Evolutionary conservation across 331 rosid species (phyloP).

Genomic region (Spiraea crenata): DNA sequence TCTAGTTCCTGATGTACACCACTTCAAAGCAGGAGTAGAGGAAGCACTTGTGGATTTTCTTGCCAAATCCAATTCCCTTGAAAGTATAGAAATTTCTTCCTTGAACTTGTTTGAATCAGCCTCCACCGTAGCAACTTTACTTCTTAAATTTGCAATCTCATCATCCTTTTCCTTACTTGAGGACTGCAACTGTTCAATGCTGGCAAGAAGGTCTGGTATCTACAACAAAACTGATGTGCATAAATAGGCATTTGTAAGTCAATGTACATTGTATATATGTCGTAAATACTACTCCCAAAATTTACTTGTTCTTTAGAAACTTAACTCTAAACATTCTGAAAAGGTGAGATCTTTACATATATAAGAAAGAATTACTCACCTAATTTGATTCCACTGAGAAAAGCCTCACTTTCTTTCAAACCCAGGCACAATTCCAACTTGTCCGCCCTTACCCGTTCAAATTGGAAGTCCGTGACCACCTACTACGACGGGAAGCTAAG

Average conservation of each 20-base stretch:
- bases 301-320: not conserved
- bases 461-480: too few relatives aligned
- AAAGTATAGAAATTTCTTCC: slow-evolving; percentile 47
- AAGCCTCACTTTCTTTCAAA: slow-evolving; percentile 51
- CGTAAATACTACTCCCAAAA: not conserved
- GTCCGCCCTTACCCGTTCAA: too few relatives aligned
- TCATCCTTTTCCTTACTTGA: slow-evolving; percentile 56
- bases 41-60: slow-evolving; percentile 39
- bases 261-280: not conserved
- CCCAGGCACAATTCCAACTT: slow-evolving; percentile 47
- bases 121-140: slow-evolving; percentile 49
- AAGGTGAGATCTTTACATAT: not conserved
- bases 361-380: slow-evolving; percentile 40
- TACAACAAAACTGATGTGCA: not conserved
- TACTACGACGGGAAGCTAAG: too few relatives aligned
- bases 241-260: not conserved
- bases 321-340: not conserved
- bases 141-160: slow-evolving; percentile 40
- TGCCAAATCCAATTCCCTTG: slow-evolving; percentile 58
- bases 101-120: slow-evolving; percentile 53
- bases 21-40: slow-evolving; percentile 55
- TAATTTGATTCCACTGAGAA: slow-evolving; percentile 36
- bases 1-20: slow-evolving; percentile 32
- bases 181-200: slow-evolving; percentile 61
- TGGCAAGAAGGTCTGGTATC: slow-evolving; percentile 46